Evolutionary conservation across 441 rosid genomes (phyloP), one percentile per base, ranked within the genome.

Genomic region (Metrosideros polymorpha): DNA sequence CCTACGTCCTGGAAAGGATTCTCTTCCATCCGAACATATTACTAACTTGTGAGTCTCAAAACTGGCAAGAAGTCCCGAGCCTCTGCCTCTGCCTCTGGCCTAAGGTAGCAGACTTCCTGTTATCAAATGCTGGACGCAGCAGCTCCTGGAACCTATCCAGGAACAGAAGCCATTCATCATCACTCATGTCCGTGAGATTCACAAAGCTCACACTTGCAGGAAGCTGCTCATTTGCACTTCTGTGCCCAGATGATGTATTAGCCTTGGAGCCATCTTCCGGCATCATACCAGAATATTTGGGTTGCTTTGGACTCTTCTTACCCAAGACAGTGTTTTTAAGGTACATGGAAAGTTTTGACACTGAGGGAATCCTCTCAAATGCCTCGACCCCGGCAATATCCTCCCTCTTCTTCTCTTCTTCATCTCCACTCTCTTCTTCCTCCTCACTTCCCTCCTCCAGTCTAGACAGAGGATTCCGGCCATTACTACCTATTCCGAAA

Each of bases 41-140:
- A 86, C 87, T 82, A 88, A 32, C 42, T 42, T 61, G 85, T 51
- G 85, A 32, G 85, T 82, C 85, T 95, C 98, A 96, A 95, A 97
- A 96, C 96, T 95, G 98, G 96, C 99, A 96, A 13, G 99, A 97
- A 79, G 99, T 96, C 63, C 99, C 99, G 9, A 97, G 98, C 95
- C 99, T 96, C 95, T 88, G 99, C 55, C 92, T 93, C 96, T 94
- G 99, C 89, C 92, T 94, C 94, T 92, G 96, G 83, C 96, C 95
- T 86, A 90, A 15, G 29, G 94, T 91, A 42, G 92, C 90, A 1
- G 95, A 94, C 89, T 96, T 96, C 50, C 98, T 94, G 79, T 91
- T 93, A 0, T 89, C 94, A 39, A 96, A 95, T 83, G 96, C 98
- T 13, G 96, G 97, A 71, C 71, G 50, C 83, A 97, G 93, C 85